Evolutionary conservation across 768 basidiomycete genomes (phyloP), one percentile per base, ranked within the genome.

Genomic region (Leccinum uliginosum): DNA sequence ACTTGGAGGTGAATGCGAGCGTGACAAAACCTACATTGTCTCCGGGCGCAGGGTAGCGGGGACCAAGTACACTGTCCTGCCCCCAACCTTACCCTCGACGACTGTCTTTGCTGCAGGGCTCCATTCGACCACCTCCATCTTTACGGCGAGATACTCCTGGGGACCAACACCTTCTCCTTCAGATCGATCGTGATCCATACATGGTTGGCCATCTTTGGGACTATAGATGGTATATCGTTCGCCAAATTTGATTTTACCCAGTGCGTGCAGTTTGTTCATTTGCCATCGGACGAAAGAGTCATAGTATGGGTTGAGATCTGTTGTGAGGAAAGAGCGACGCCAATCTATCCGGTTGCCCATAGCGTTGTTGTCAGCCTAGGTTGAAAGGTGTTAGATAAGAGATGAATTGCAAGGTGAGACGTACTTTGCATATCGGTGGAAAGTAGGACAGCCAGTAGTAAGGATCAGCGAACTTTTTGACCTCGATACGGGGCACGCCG

Each of bases 241-340:
- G 50, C 97, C 97, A 68, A 98, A 99, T 74, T 96, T 97, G 79
- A 99, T 92, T 75, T 94, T 95, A 32, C 89, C 89, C 48, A 93
- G 78, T 44, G 76, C 78, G 73, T 92, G 80, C 9, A 98, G 80
- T 70, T 91, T 93, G 79, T 96, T 98, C 73, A 93, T 86, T 69
- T 99, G 97, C 97, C 97, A 99, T 32, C 94, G 86, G 49, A 99
- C 92, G 68, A 99, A 98, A 2, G 89, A 75, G 73, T 99, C 97
- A 70, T 93, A 99, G 75, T 96, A 99, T 1, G 95, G 97, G 72
- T 99, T 99, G 21, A 87, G 85, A 51, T 93, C 88, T 24, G 97
- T 98, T 0, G 97, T 98, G 61, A 98, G 72, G 78, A 99, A 98
- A 10, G 86, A 80, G 50, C 97, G 83, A 51, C 97, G 86, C 97